Conservation (phyloP, 306 rosid species). For the Pterocarpus santalinus region DNA sequence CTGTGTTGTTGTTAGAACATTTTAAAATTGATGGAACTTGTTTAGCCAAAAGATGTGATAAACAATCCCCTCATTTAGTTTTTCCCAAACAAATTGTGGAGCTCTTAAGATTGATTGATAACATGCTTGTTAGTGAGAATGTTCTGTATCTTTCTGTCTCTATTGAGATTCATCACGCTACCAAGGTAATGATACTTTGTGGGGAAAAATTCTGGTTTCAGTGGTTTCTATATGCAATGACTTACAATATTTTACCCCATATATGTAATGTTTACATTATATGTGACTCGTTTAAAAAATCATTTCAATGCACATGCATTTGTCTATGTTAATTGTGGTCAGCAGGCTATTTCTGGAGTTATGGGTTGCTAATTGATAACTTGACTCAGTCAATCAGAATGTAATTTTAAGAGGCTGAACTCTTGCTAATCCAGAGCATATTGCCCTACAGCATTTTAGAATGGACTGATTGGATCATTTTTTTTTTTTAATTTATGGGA, state of each 20-base stretch:
- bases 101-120: constrained; percentile 18
- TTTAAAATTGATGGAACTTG: constrained; percentile 28
- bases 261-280: constrained; percentile 21
- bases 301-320: neutral
- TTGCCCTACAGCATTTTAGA: constrained; percentile 5
- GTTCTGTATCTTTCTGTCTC: constrained; percentile 17
- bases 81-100: constrained; percentile 5
- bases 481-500: too few relatives aligned
- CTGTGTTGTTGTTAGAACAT: constrained; percentile 18
- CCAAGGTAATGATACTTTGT: neutral
- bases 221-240: constrained; percentile 22
- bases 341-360: constrained; percentile 34
- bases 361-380: constrained; percentile 26
- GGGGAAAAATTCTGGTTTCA: neutral
- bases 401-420: constrained; percentile 28
- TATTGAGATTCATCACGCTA: neutral
- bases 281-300: neutral
- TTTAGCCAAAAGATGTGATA: constrained; percentile 22
- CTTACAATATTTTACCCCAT: neutral
- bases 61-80: constrained; percentile 7
- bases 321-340: constrained; percentile 6
- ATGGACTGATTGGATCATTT: constrained; percentile 21
- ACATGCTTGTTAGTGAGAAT: constrained; percentile 7
- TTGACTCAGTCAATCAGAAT: constrained; percentile 22
- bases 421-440: constrained; percentile 2